Evolutionary conservation across 1,284 basidiomycete genomes (phyloP), one percentile per base, ranked within the genome.

Genomic region (Salmacisia buchloeana): DNA sequence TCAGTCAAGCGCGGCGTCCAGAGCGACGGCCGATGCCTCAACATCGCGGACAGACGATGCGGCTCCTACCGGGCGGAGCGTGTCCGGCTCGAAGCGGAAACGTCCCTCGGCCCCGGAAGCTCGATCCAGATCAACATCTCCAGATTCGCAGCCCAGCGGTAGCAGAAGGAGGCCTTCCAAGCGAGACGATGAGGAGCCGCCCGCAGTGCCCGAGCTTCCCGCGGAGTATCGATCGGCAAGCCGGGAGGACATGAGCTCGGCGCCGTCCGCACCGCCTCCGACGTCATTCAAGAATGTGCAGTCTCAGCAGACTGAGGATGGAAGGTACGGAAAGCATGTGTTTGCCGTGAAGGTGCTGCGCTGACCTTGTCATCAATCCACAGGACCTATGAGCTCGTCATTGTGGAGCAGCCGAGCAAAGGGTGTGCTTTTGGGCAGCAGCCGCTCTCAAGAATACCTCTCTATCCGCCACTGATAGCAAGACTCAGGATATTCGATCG

Each of bases 381-480:
- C 46, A 54, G 49, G 13, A 31, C 49, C 13, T 63, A 38, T 43
- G 62, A 63, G 59, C 59, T 74, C 5, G 62, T 58, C 27, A 35
- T 72, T 45, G 49, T 71, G 3, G 69, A 72, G 34, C 64, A 71
- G 33, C 72, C 72, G 15, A 70, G 58, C 2, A 64, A 46, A 1
- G 72, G 72, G 6, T 59, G 67, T 6, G 72, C 72, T 15, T 74
- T 74, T 62, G 67, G 67, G 41, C 63, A 65, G 29, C 65, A 73
- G 21, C 45, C 72, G 7, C 67, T 74, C 7, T 65, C 67, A 1
- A 65, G 72, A 3, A 63, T 72, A 38, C 71, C 69, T 9, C 25
- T 74, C 0, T 69, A 71, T 3, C 71, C 72, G 13, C 72, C 72
- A 1, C 58, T 74, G 21, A 67, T 74, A 43, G 38, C 72, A 23